phyloP scores from a whole-genome alignment of 2,329 filamentous ascomycete genomes.

The Aspergillus sojae region DNA sequence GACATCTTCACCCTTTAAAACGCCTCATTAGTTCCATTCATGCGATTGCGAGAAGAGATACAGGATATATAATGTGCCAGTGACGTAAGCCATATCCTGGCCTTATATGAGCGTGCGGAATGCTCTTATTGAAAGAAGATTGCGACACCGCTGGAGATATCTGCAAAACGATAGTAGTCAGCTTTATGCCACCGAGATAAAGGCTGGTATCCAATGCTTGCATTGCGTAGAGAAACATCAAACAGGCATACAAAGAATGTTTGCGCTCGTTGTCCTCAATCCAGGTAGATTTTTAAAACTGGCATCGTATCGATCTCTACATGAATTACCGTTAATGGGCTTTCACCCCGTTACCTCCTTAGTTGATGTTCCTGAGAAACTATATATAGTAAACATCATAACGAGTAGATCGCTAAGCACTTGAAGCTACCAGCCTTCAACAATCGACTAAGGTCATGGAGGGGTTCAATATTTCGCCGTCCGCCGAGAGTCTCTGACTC shows the following conservation, averaged over 20 bases:
- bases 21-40: too few species aligned
- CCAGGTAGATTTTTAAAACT: too few species aligned
- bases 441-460: not conserved
- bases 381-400: not conserved
- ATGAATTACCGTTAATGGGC: not conserved
- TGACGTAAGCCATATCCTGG: not conserved
- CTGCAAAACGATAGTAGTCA: not conserved
- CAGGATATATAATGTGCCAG: not conserved
- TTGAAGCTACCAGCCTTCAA: not conserved
- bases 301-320: not conserved
- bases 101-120: not conserved
- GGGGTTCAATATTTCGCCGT: not conserved
- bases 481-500: not conserved
- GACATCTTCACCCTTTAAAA: too few species aligned
- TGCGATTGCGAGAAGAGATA: too few species aligned
- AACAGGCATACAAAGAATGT: not conserved
- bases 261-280: too few species aligned
- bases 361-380: not conserved
- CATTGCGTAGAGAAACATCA: not conserved
- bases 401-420: not conserved
- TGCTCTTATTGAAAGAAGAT: not conserved
- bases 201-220: not conserved
- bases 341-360: too few species aligned
- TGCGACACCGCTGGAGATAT: not conserved
- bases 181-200: not conserved